Evolutionary conservation across 2,329 filamentous ascomycete species (phyloP).

Genomic region (Cladosporium colombiae): DNA sequence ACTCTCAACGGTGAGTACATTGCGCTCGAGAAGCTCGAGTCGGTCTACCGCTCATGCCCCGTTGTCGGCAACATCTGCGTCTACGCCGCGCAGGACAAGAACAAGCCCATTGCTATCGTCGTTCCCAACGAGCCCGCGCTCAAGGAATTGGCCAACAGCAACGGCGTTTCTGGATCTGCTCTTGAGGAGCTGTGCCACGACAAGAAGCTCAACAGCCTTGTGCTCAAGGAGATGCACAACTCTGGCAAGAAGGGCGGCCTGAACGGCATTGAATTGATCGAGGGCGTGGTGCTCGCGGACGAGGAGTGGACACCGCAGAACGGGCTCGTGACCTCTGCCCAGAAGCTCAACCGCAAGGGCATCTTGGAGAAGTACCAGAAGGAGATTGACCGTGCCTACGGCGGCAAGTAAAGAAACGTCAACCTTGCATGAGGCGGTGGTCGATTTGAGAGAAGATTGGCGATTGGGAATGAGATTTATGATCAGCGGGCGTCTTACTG

Average conservation of each 20-base stretch:
- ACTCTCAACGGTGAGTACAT: slow-evolving; percentile 95
- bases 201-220: slow-evolving; percentile 62
- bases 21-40: slow-evolving; percentile 91
- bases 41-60: slow-evolving; percentile 78
- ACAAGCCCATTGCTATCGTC: slow-evolving; percentile 82
- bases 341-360: slow-evolving; percentile 54
- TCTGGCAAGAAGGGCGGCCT: slow-evolving; percentile 68
- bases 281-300: slow-evolving; percentile 74
- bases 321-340: slow-evolving; percentile 53
- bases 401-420: slow-evolving; percentile 19
- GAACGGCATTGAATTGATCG: slow-evolving; percentile 70
- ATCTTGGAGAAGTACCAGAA: slow-evolving; percentile 54
- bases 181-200: slow-evolving; percentile 68
- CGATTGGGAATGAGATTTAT: slow-evolving; percentile 14
- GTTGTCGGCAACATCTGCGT: slow-evolving; percentile 85
- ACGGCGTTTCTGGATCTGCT: slow-evolving; percentile 63
- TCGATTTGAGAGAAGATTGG: slow-evolving; percentile 1
- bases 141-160: slow-evolving; percentile 56
- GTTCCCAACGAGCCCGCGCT: slow-evolving; percentile 58
- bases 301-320: slow-evolving; percentile 87
- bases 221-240: slow-evolving; percentile 70
- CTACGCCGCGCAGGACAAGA: slow-evolving; percentile 72
- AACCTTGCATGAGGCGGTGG: not conserved
- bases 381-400: slow-evolving; percentile 52
- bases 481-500: slow-evolving; percentile 20